Evolutionary conservation across 352 stramenopile species (phyloP), one percentile per base, ranked within the genome.

Genomic region (Thalassiosira hispida): DNA sequence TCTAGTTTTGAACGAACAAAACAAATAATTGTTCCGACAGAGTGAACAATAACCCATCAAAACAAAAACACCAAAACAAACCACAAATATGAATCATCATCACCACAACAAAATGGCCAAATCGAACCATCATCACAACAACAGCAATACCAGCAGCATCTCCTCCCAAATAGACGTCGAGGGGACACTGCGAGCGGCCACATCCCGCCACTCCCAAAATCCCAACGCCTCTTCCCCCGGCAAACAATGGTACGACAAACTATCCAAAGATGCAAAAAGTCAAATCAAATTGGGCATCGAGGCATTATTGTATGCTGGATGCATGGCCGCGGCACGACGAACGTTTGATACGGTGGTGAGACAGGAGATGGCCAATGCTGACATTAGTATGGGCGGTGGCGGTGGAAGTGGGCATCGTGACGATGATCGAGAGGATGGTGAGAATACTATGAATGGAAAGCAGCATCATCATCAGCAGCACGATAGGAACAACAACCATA

Each of bases 301-400:
- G 11, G 86, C 86, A 0, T 73, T 92, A 0, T 49, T 85, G 8
- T 90, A 88, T 61, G 72, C 77, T 7, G 83, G 83, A 51, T 86
- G 79, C 44, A 88, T 92, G 74, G 62, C 80, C 14, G 81, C 86
- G n/a, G 86, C 86, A 14, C 64, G 80, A 55, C 25, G 73, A 35
- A 81, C 57, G 16, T 90, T 82, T 71, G 86, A 92, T 77, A 82
- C 70, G 0, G 42, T 89, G 0, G 86, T 90, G 6, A 25, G 42
- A 38, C 73, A 85, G 35, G 68, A 82, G 22, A 72, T 84, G 75
- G 79, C 72, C 0, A 81, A 74, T 49, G 53, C 49, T 42, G 55
- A 60, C 18, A 56, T 62, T 22, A 38, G 12, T 22, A 2, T 57
- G n/a, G n/a, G 47, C 38, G 46, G 46, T 33, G 27, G 8, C 18